phyloP scores from a whole-genome alignment of 2,329 filamentous ascomycete species.

The Onygenales sp. region DNA sequence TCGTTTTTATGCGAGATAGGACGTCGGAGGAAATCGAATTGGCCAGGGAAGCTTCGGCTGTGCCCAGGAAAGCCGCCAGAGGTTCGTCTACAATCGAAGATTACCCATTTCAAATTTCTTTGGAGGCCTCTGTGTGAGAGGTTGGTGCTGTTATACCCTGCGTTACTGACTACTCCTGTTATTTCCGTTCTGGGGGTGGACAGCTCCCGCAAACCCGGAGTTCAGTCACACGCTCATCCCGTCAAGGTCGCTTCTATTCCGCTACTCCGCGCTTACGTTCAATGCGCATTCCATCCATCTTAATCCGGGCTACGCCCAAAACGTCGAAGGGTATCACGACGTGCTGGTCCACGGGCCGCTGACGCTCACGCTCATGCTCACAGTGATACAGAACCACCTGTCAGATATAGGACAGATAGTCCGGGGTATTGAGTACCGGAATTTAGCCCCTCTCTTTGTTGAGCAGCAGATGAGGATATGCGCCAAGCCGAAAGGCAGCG shows the following conservation, averaged over 20 bases:
- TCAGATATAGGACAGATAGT: constrained; percentile 30
- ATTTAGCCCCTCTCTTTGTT: constrained; percentile 72
- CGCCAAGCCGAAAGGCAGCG: constrained; percentile 41
- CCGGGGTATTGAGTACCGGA: constrained; percentile 62
- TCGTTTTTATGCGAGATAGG: constrained; percentile 54
- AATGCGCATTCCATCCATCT: constrained; percentile 91
- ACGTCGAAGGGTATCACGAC: constrained; percentile 63
- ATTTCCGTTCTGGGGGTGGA: background rate
- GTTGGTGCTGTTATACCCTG: too few species aligned
- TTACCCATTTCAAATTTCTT: background rate
- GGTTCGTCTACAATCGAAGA: constrained; percentile 18
- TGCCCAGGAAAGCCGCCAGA: constrained; percentile 22
- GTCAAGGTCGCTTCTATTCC: constrained; percentile 65
- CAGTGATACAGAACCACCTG: constrained; percentile 52
- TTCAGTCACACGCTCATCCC: constrained; percentile 55
- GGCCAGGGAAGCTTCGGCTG: constrained; percentile 17
- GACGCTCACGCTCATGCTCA: constrained; percentile 65
- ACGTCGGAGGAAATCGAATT: constrained; percentile 25
- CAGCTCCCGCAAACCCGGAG: constrained; percentile 43
- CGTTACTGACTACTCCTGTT: background rate
- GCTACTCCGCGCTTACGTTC: constrained; percentile 82
- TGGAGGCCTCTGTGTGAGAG: too few species aligned
- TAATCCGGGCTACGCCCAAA: constrained; percentile 59
- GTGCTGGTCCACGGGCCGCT: constrained; percentile 83
- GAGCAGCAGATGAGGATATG: constrained; percentile 63